These are phyloP conservation scores for Collybiopsis luxurians DNA, from an alignment of 768 basidiomycete genomes.

Conservation along the genomic window DNA sequence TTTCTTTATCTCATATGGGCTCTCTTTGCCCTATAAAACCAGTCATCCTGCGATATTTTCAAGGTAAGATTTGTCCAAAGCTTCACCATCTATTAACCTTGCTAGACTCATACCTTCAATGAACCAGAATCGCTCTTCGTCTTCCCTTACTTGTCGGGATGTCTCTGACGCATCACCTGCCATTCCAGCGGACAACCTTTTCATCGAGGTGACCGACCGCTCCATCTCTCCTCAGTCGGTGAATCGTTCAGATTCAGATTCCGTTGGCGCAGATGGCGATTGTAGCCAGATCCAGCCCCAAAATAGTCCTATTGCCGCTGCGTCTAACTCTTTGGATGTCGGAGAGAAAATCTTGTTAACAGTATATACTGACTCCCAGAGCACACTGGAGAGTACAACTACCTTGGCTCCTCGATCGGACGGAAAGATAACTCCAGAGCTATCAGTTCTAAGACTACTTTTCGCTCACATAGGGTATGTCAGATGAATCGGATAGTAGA, in stretches of 20 bases:
- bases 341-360: background rate
- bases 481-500: constrained; percentile 2
- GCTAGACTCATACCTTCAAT: background rate
- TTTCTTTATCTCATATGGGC: background rate
- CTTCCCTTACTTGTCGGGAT: background rate
- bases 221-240: no score
- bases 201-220: no score
- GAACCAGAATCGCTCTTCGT: background rate
- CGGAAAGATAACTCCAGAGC: constrained; percentile 5
- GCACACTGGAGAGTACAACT: background rate
- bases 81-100: background rate
- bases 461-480: constrained; percentile 68
- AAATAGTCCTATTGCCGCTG: background rate
- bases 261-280: background rate
- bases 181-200: no score
- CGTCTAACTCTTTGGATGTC: background rate
- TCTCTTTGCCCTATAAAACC: background rate
- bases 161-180: no score
- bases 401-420: background rate
- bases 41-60: background rate
- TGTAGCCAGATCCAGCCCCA: background rate
- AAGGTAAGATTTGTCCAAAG: background rate
- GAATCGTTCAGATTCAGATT: background rate
- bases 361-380: background rate
- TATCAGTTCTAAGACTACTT: constrained; percentile 58